Evolutionary conservation across 192 early-diverging fungal species (phyloP).

Genomic region (Coemansia furcata): DNA sequence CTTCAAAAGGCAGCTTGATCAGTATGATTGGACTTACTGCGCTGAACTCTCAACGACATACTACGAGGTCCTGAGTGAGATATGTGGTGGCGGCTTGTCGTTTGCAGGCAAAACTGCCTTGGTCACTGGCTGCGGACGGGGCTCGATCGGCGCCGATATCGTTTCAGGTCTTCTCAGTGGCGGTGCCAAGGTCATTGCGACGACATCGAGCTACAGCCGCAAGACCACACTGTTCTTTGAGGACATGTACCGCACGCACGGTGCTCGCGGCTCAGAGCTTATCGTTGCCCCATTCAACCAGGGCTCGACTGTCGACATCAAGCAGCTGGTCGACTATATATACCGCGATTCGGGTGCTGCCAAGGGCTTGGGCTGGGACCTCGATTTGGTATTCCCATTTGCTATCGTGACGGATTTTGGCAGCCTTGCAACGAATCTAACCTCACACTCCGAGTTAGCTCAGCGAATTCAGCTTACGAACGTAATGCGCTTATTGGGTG

Average conservation of each 20-base stretch:
- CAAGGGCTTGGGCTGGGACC: constrained; percentile 73
- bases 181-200: constrained; percentile 88
- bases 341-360: constrained; percentile 58
- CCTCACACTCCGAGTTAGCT: constrained; percentile 85
- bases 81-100: constrained; percentile 74
- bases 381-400: constrained; percentile 92
- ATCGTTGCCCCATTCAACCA: constrained; percentile 96
- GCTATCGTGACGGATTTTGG: constrained; percentile 87
- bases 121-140: constrained; percentile 87
- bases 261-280: constrained; percentile 78
- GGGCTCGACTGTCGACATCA: constrained; percentile 79
- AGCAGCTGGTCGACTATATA: constrained; percentile 77
- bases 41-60: constrained; percentile 67
- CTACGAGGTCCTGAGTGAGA: constrained; percentile 66
- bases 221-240: constrained; percentile 81
- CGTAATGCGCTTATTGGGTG: no score
- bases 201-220: constrained; percentile 85
- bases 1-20: constrained; percentile 8
- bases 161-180: constrained; percentile 86
- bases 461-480: background rate
- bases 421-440: constrained; percentile 76
- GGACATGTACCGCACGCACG: constrained; percentile 80
- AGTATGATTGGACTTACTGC: constrained; percentile 68
- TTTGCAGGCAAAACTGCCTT: constrained; percentile 81
- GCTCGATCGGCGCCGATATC: constrained; percentile 89